Conservation (phyloP, 73 alveolate genomes). For the Paramecium sonneborni region DNA sequence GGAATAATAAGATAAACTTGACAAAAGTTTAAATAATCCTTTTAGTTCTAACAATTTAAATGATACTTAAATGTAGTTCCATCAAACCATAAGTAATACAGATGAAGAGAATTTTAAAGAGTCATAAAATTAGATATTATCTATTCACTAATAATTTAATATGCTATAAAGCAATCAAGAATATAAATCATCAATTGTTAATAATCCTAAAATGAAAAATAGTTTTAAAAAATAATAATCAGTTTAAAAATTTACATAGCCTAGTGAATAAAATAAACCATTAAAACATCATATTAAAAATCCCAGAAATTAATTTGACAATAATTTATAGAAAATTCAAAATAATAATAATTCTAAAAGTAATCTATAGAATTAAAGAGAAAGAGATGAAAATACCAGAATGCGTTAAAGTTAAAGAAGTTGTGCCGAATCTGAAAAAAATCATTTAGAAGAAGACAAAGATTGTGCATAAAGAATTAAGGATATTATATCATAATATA, state of each 20-base stretch:
- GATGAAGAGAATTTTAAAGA: background rate
- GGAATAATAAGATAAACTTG: background rate
- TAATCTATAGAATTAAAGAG: background rate
- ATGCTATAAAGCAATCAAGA: background rate
- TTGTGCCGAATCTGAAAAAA: background rate
- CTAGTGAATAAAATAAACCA: background rate
- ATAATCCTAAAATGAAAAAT: background rate
- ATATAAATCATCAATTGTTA: background rate
- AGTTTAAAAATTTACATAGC: background rate
- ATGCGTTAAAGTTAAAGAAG: background rate
- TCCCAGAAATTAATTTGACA: background rate
- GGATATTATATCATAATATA: background rate
- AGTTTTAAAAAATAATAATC: background rate
- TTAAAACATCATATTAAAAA: background rate
- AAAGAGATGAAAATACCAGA: background rate
- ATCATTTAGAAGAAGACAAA: background rate
- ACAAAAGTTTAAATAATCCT: background rate
- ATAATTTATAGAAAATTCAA: background rate
- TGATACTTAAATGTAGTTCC: too few species aligned
- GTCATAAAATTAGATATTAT: background rate
- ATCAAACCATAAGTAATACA: too few species aligned
- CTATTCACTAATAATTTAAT: background rate
- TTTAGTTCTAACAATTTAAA: too few species aligned
- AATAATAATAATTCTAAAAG: background rate
- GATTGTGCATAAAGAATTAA: background rate